Conservation (phyloP, 805 yeast genomes). For the Hanseniaspora lachancei region DNA sequence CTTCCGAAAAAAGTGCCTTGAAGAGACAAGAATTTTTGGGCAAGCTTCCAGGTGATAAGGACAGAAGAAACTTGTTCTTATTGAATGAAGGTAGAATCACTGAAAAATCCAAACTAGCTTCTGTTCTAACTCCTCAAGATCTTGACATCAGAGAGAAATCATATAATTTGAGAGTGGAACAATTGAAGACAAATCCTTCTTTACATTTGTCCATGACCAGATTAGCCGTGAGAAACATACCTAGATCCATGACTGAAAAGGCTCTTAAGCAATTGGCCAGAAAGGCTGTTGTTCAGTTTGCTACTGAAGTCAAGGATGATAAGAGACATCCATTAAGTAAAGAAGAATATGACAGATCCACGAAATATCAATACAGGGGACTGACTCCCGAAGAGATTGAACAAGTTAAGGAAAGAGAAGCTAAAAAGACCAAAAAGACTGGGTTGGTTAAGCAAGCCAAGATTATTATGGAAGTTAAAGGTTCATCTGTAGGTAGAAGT, state of each 20-base stretch:
- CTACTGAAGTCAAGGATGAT: constrained; percentile 66
- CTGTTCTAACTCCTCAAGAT: constrained; percentile 53
- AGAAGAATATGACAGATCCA: constrained; percentile 76
- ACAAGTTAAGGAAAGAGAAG: constrained; percentile 28
- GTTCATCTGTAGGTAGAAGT: constrained; percentile 71
- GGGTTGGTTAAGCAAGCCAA: constrained; percentile 93
- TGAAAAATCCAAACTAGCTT: constrained; percentile 65
- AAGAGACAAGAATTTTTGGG: constrained; percentile 69
- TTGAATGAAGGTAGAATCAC: constrained; percentile 90
- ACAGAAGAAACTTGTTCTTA: constrained; percentile 70
- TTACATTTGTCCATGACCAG: constrained; percentile 89
- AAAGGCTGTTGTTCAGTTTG: constrained; percentile 87
- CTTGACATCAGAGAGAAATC: constrained; percentile 81
- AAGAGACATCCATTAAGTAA: constrained; percentile 73
- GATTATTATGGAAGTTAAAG: constrained; percentile 83
- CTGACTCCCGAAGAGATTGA: constrained; percentile 30
- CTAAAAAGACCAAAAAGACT: constrained; percentile 54
- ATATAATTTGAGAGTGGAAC: constrained; percentile 72
- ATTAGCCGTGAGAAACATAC: constrained; percentile 85
- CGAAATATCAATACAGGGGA: constrained; percentile 43
- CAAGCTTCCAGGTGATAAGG: constrained; percentile 64
- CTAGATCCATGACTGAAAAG: constrained; percentile 81
- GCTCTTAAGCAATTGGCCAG: constrained; percentile 85
- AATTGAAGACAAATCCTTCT: constrained; percentile 78
- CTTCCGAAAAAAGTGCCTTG: constrained; percentile 59